phyloP scores from a whole-genome alignment of 768 basidiomycete species.

The Macrolepiota fuliginosa region DNA sequence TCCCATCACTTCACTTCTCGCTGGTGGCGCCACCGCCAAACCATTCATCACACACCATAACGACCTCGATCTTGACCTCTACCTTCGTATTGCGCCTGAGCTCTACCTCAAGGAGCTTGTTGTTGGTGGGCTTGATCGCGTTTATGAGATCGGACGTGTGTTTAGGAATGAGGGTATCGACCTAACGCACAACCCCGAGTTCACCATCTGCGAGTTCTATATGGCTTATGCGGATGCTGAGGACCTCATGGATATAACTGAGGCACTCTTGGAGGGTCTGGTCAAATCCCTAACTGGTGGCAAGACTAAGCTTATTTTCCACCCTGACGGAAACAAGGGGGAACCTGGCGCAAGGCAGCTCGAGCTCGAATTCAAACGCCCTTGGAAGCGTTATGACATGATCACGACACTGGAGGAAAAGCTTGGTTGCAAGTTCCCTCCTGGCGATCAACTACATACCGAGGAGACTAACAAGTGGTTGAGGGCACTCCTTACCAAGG shows the following conservation, averaged over 20 bases:
- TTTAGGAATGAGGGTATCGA: constrained; percentile 99
- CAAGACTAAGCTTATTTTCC: constrained; percentile 75
- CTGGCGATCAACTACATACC: constrained; percentile 86
- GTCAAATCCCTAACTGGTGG: constrained; percentile 86
- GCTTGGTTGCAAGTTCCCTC: constrained; percentile 87
- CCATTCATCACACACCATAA: constrained; percentile 99
- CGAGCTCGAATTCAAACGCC: constrained; percentile 83
- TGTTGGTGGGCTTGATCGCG: constrained; percentile 95
- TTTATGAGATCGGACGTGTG: constrained; percentile 97
- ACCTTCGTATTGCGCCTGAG: constrained; percentile 96
- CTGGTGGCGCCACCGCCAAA: constrained; percentile 98
- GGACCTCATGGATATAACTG: constrained; percentile 97
- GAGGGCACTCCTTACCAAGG: constrained; percentile 81
- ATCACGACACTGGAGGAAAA: constrained; percentile 95
- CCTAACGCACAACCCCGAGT: constrained; percentile 98
- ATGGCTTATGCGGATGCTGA: constrained; percentile 99
- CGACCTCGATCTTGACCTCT: constrained; percentile 94
- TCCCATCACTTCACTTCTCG: constrained; percentile 94
- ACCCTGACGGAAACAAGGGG: constrained; percentile 92
- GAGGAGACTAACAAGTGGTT: constrained; percentile 88
- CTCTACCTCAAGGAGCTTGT: constrained; percentile 97
- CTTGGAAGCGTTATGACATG: constrained; percentile 99
- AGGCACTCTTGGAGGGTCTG: constrained; percentile 84
- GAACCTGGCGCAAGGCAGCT: constrained; percentile 59
- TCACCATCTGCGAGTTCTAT: constrained; percentile 99